Percentiles rank a stretch among this genome's conserved stretches.
Evolutionary conservation across 108 stramenopile genomes (phyloP).

Genomic region (Fragilariopsis cylindrus): DNA sequence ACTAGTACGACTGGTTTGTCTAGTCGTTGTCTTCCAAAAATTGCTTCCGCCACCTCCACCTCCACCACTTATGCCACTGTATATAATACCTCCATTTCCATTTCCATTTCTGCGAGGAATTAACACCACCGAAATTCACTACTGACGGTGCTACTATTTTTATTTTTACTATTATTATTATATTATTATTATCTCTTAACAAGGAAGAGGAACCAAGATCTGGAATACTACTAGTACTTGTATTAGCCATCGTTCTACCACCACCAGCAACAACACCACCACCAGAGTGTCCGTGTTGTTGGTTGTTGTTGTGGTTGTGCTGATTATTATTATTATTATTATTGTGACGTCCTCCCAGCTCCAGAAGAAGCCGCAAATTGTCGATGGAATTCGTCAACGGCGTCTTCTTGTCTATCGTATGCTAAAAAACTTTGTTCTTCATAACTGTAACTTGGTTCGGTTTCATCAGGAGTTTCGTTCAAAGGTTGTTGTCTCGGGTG

Average conservation of each 20-base stretch:
- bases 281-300: too few relatives aligned
- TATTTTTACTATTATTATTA: too few relatives aligned
- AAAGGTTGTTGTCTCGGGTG: slow-evolving; percentile 29
- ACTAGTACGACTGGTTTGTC: not conserved
- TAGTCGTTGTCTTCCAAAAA: slow-evolving; percentile 8
- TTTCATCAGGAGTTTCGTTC: slow-evolving; percentile 45
- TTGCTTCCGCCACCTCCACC: not conserved
- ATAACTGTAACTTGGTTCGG: slow-evolving; percentile 53
- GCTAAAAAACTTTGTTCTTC: slow-evolving; percentile 33
- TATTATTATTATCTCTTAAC: too few relatives aligned
- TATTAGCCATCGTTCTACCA: too few relatives aligned
- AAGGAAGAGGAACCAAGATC: too few relatives aligned
- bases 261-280: too few relatives aligned
- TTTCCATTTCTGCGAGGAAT: too few relatives aligned
- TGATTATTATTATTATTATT: not conserved
- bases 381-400: slow-evolving; percentile 53
- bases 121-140: too few relatives aligned
- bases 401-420: slow-evolving; percentile 21
- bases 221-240: too few relatives aligned
- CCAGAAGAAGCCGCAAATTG: not conserved
- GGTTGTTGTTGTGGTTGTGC: not conserved
- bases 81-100: too few relatives aligned
- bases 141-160: too few relatives aligned
- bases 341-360: slow-evolving; percentile 11
- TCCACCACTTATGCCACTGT: too few relatives aligned